Evolutionary conservation across 2,329 filamentous ascomycete species (phyloP), one percentile per base, ranked within the genome.

Genomic region (Cadophora gregata): DNA sequence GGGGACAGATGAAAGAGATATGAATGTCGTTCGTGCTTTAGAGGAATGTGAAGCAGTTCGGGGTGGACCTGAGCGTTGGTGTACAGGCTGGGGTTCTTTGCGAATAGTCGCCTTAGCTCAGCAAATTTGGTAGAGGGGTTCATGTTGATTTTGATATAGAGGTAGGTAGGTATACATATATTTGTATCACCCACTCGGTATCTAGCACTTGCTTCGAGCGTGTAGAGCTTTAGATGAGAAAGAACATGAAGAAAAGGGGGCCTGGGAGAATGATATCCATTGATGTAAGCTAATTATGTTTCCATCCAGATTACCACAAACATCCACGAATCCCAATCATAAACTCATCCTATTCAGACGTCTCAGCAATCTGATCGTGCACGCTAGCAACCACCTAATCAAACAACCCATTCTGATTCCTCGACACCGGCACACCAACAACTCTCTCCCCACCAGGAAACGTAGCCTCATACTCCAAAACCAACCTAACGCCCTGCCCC

Each of bases 391-490:
- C 36, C 36, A 38, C 12, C 36, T 38, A 50, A 50, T 50, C 47
- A 56, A 36, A 29, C 27, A 53, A 33, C 27, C 50, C 25, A 53
- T 53, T 31, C 31, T 33, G 29, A 16, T 14, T 24, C 36, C 27
- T 50, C 27, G 29, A 16, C 4, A 58, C 55, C 12, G 29, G 36
- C 50, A 70, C 70, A 65, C 67, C 68, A 62, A 77, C 65, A 59
- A 82, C 79, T 7, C 70, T 75, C 68, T 87, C 84, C 9, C 82
- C 83, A 19, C 77, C 77, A 1, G 88, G 88, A 71, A 86, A 80
- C 25, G 81, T 82, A 21, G 88, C 83, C 67, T 86, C 83, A 77
- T 91, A 91, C 78, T 89, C 86, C 67, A 92, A 74, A 27, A 78
- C 78, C 68, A 91, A 76, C 76, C 84, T 84, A 19, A 86, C 84